These are phyloP conservation scores for Citrullus colocynthis DNA, from an alignment of 306 rosid genomes.

Conservation along the genomic window DNA sequence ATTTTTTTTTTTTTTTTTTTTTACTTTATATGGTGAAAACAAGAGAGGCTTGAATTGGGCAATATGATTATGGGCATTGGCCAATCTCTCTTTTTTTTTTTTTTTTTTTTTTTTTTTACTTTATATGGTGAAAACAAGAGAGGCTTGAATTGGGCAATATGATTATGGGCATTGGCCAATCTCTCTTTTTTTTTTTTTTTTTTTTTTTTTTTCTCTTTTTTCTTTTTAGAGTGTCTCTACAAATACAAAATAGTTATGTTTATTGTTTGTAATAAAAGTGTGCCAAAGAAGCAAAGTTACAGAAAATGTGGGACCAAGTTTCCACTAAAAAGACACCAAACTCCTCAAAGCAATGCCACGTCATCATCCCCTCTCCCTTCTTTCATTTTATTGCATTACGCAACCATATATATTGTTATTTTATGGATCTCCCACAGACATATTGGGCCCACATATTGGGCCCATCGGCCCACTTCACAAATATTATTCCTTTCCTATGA, in stretches of 20 bases:
- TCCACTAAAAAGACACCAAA: constrained; percentile 8
- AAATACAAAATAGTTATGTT: background rate
- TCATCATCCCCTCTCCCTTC: background rate
- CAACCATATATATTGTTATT: background rate
- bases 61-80: too few relatives aligned
- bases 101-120: too few relatives aligned
- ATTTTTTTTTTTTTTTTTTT: too few relatives aligned
- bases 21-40: too few relatives aligned
- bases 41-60: too few relatives aligned
- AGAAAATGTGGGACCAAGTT: background rate
- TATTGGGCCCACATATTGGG: constrained; percentile 47
- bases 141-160: background rate
- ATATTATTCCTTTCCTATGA: constrained; percentile 69
- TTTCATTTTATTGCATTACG: background rate
- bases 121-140: constrained; percentile 4
- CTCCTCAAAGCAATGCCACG: constrained; percentile 9
- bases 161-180: background rate
- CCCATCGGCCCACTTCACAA: constrained; percentile 25
- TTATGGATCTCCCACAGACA: constrained; percentile 26
- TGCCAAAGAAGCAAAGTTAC: constrained; percentile 2
- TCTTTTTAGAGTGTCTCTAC: background rate
- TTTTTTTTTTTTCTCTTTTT: background rate
- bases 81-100: background rate
- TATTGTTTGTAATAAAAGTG: background rate
- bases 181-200: background rate